Evolutionary conservation across 192 early-diverging fungal genomes (phyloP).

Genomic region (Podila verticillata): DNA sequence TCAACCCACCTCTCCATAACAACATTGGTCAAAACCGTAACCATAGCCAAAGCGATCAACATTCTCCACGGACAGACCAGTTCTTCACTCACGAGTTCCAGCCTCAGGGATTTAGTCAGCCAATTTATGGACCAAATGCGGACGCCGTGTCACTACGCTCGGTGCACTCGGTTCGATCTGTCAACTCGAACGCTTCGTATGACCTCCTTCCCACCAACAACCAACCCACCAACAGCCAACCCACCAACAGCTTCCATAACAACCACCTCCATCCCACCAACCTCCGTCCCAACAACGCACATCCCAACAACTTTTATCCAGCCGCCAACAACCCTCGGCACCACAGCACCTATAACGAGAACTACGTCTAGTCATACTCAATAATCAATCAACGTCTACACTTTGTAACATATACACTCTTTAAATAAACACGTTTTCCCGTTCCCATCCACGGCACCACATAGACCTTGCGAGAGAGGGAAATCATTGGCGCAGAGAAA

Average conservation of each 20-base stretch:
- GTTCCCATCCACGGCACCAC: neutral
- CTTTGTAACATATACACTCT: no score
- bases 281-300: no score
- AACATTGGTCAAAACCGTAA: neutral
- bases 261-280: no score
- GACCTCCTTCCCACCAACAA: neutral
- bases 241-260: no score
- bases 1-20: neutral
- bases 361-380: neutral
- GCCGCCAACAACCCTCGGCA: neutral
- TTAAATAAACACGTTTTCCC: no score
- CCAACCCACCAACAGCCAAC: no score
- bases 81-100: no score
- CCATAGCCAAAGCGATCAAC: neutral
- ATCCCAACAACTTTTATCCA: no score
- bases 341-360: neutral
- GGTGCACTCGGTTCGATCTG: slow-evolving; percentile 2
- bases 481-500: no score
- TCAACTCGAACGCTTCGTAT: neutral
- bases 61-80: neutral
- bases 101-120: neutral
- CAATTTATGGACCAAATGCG: neutral
- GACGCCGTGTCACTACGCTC: slow-evolving; percentile 1
- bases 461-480: no score
- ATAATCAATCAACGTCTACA: no score